Conservation (phyloP, 164 flowering plant genomes). For the Annona squamosa region DNA sequence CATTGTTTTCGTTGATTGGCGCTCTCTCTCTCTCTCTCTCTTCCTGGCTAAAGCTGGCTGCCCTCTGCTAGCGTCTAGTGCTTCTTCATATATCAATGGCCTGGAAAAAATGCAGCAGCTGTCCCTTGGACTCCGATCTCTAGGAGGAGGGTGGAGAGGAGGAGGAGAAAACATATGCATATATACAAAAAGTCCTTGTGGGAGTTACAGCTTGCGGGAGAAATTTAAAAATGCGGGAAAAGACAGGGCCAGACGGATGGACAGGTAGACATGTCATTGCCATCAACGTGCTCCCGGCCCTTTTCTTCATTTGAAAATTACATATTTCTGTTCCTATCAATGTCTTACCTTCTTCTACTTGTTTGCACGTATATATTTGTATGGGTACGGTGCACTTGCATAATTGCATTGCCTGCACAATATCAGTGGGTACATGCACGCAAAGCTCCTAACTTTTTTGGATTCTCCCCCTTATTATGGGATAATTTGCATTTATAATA, state of each 20-base stretch:
- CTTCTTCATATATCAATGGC: too few species aligned
- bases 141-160: background rate
- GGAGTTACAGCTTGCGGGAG: conserved; percentile 14
- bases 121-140: background rate
- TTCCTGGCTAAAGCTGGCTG: too few species aligned
- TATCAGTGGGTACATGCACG: too few species aligned
- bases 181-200: conserved; percentile 1
- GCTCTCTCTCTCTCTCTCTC: background rate
- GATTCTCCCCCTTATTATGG: too few species aligned
- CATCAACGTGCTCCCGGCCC: conserved; percentile 30
- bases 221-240: conserved; percentile 15
- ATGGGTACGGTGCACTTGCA: too few species aligned
- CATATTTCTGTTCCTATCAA: background rate
- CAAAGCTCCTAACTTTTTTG: too few species aligned
- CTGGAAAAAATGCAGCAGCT: background rate
- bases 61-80: background rate
- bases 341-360: conserved; percentile 2
- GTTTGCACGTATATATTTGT: background rate
- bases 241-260: conserved; percentile 35
- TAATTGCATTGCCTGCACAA: too few species aligned
- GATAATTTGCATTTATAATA: too few species aligned
- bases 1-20: conserved; percentile 18
- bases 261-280: conserved; percentile 22
- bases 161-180: background rate
- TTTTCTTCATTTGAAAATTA: background rate